Evolutionary conservation across 495 filamentous ascomycete species (phyloP).

Genomic region (Amphirosellinia nigrospora): DNA sequence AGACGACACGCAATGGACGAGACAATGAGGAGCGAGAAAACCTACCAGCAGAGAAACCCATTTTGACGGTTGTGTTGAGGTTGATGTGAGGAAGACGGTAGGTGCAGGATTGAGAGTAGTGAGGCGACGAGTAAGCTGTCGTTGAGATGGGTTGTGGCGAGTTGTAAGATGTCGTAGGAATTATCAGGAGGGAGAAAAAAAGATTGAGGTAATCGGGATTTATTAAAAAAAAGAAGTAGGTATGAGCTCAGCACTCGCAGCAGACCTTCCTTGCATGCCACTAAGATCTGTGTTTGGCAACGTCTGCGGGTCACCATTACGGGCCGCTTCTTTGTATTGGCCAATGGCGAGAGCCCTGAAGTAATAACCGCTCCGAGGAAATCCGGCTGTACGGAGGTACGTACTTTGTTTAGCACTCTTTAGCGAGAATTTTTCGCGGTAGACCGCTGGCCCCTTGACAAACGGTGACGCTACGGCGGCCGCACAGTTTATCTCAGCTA

Average conservation of each 20-base stretch:
- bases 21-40: conserved; percentile 18
- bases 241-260: conserved; percentile 40
- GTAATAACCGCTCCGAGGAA: conserved; percentile 42
- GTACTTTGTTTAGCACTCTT: neutral
- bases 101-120: conserved; percentile 30
- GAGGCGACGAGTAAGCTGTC: conserved; percentile 32
- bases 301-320: conserved; percentile 8
- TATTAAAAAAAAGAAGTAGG: conserved; percentile 36
- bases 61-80: conserved; percentile 44
- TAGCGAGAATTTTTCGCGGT: conserved; percentile 21
- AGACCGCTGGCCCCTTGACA: neutral
- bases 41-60: conserved; percentile 52
- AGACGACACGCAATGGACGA: conserved; percentile 16
- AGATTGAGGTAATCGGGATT: conserved; percentile 47
- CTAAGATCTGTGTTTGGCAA: conserved; percentile 37
- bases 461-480: conserved; percentile 12
- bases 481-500: neutral
- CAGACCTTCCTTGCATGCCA: conserved; percentile 37
- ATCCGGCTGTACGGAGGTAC: conserved; percentile 30
- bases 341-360: conserved; percentile 34
- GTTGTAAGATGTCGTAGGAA: conserved; percentile 41
- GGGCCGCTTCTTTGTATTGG: conserved; percentile 40
- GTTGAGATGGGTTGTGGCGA: conserved; percentile 54
- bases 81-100: conserved; percentile 18
- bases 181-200: conserved; percentile 36